Conservation (phyloP, 345 rosid genomes). For the Crucihimalaya himalaica region DNA sequence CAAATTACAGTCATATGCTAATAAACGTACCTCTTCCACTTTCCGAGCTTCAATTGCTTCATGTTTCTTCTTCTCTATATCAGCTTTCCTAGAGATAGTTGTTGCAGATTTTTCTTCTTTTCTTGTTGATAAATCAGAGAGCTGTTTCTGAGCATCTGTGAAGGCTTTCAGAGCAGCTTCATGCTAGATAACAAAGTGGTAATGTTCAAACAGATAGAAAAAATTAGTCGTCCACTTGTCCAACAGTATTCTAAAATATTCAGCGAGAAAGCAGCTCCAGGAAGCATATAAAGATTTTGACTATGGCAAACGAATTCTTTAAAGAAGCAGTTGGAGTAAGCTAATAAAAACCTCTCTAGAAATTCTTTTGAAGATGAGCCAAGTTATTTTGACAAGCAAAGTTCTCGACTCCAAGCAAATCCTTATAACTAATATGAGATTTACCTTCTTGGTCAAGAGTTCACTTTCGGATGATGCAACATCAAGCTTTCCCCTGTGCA, state of each 20-base stretch:
- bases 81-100: constrained; percentile 50
- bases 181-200: constrained; percentile 54
- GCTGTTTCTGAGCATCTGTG: constrained; percentile 77
- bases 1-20: constrained; percentile 28
- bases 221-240: background rate
- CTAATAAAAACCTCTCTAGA: background rate
- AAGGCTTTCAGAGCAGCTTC: constrained; percentile 76
- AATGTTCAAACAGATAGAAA: constrained; percentile 13
- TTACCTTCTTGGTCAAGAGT: constrained; percentile 82
- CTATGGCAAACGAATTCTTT: constrained; percentile 7
- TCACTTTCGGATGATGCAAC: constrained; percentile 82
- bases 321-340: constrained; percentile 16
- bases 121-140: constrained; percentile 57
- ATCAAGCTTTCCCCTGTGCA: constrained; percentile 86
- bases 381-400: constrained; percentile 21
- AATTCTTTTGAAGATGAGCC: constrained; percentile 12
- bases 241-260: background rate
- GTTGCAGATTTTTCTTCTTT: constrained; percentile 50
- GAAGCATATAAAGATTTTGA: constrained; percentile 1
- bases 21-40: constrained; percentile 64
- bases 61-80: constrained; percentile 59
- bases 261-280: background rate
- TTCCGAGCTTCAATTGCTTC: constrained; percentile 73
- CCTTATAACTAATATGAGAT: constrained; percentile 18
- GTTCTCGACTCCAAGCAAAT: background rate